A percentile compares a stretch with the other conserved stretches of the same genome.
Evolutionary conservation across 768 basidiomycete species (phyloP).

Genomic region (Boletus patriciae): DNA sequence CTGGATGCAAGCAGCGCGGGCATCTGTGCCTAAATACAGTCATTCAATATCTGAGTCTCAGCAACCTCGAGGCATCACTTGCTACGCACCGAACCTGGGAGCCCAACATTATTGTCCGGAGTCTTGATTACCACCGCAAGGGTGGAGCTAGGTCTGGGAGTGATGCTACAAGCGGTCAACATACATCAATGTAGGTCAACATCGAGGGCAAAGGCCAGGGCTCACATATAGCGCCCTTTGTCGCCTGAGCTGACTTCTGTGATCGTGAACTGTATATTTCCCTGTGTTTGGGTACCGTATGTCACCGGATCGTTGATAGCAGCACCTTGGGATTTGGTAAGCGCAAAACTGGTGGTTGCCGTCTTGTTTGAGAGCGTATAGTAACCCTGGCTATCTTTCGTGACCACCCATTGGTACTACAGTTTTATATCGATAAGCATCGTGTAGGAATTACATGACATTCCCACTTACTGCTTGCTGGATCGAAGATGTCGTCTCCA

Average conservation of each 20-base stretch:
- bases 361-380: slow-evolving; percentile 7
- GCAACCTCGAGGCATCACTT: neutral
- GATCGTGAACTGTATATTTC: slow-evolving; percentile 5
- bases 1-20: neutral
- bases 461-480: neutral
- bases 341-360: neutral
- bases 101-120: neutral
- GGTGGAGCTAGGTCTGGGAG: slow-evolving; percentile 1
- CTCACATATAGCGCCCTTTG: slow-evolving; percentile 7
- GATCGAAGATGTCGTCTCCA: neutral
- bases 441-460: neutral
- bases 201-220: neutral
- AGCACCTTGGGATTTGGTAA: neutral
- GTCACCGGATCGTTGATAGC: neutral
- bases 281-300: slow-evolving; percentile 1
- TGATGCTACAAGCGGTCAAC: slow-evolving; percentile 1
- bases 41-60: neutral
- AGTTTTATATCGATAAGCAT: neutral
- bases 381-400: slow-evolving; percentile 1
- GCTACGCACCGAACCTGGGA: neutral
- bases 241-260: slow-evolving; percentile 1
- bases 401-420: slow-evolving; percentile 13
- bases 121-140: slow-evolving; percentile 3
- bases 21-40: neutral
- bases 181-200: neutral